Conservation (phyloP, 345 rosid genomes). For the Xanthoceras sorbifolium region DNA sequence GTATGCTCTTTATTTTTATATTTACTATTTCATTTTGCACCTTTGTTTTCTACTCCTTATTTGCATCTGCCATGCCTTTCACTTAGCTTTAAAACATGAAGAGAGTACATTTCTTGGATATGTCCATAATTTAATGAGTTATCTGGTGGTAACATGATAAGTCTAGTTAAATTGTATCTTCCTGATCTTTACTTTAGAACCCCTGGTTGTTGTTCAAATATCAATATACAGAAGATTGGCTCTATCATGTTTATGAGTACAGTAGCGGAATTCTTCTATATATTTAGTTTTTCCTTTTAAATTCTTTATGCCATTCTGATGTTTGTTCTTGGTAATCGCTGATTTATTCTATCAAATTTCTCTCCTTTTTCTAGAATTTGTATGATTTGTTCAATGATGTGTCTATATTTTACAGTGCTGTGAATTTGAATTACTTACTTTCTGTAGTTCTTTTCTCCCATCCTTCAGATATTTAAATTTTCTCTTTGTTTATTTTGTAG, state of each 20-base stretch:
- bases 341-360: neutral
- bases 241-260: neutral
- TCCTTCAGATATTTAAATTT: conserved; percentile 19
- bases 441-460: conserved; percentile 14
- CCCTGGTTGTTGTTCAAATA: neutral
- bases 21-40: neutral
- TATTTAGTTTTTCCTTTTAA: neutral
- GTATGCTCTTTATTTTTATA: conserved; percentile 30
- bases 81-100: neutral
- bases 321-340: conserved; percentile 7
- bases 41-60: neutral
- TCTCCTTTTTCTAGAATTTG: neutral
- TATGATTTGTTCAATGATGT: neutral
- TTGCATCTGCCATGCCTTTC: neutral
- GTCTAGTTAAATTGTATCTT: neutral
- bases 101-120: neutral
- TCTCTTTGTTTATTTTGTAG: conserved; percentile 39
- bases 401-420: neutral
- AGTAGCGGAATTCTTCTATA: neutral
- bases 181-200: neutral
- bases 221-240: neutral
- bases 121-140: neutral
- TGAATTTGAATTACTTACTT: conserved; percentile 8
- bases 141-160: neutral
- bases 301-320: neutral